These are phyloP conservation scores for Carex myosuroides DNA, from an alignment of 176 grass and related monocot genomes.

Conservation along the genomic window DNA sequence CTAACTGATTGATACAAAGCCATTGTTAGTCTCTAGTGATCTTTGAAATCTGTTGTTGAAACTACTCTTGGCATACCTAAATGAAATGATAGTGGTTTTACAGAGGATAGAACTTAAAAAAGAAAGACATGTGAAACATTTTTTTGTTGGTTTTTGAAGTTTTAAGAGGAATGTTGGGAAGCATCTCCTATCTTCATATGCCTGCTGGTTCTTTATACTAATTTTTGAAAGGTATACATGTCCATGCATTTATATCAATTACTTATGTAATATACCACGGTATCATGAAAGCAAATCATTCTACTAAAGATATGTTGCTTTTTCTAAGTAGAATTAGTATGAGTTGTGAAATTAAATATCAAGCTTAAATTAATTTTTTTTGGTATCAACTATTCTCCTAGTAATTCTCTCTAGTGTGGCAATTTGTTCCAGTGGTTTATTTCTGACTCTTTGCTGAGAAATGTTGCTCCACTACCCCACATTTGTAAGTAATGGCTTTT, in stretches of 20 bases:
- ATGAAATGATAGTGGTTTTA: slow-evolving; percentile 9
- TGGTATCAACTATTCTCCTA: slow-evolving; percentile 12
- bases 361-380: slow-evolving; percentile 3
- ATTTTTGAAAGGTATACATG: slow-evolving; percentile 24
- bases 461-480: slow-evolving; percentile 20
- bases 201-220: slow-evolving; percentile 25
- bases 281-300: slow-evolving; percentile 5
- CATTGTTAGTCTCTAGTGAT: not conserved
- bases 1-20: not conserved
- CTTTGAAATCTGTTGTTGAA: not conserved
- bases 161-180: slow-evolving; percentile 26
- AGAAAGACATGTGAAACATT: slow-evolving; percentile 23
- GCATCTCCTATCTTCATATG: slow-evolving; percentile 30
- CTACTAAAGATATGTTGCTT: slow-evolving; percentile 2
- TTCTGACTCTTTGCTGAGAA: slow-evolving; percentile 30
- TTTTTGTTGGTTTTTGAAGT: slow-evolving; percentile 31
- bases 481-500: slow-evolving; percentile 26
- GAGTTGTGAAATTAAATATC: not conserved
- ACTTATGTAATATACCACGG: not conserved
- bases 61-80: not conserved
- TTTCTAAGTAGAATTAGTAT: slow-evolving; percentile 8
- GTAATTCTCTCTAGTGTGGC: slow-evolving; percentile 30
- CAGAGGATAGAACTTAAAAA: not conserved
- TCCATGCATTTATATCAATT: slow-evolving; percentile 25
- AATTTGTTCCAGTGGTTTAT: slow-evolving; percentile 29